These are phyloP conservation scores for Plectranthus barbatus DNA, from an alignment of 257 asterid genomes.

Conservation along the genomic window DNA sequence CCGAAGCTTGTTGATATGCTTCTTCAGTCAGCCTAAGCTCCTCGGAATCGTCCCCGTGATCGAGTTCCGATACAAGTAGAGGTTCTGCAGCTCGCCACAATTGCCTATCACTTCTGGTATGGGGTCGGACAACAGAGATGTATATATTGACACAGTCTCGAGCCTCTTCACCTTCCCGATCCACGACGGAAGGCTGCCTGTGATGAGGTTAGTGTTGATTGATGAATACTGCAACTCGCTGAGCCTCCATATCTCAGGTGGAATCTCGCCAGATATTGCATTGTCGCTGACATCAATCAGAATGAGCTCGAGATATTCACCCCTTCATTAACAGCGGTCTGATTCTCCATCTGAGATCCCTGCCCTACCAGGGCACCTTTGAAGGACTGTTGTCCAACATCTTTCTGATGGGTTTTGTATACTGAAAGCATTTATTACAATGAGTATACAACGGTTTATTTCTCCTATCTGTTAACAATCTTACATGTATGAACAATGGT, in stretches of 20 bases:
- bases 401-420: too few species aligned
- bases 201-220: constrained; percentile 48
- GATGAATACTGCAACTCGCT: constrained; percentile 41
- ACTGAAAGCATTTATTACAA: too few species aligned
- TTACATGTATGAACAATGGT: too few species aligned
- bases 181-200: constrained; percentile 59
- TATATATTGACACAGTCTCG: constrained; percentile 71
- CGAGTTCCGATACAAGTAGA: constrained; percentile 75
- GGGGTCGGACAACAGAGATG: constrained; percentile 65
- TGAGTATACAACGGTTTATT: too few species aligned
- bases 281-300: constrained; percentile 64
- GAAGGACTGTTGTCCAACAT: too few species aligned
- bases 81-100: constrained; percentile 64
- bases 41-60: constrained; percentile 68
- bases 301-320: constrained; percentile 44
- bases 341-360: too few species aligned
- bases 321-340: too few species aligned
- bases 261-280: constrained; percentile 64
- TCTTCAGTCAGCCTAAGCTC: constrained; percentile 46
- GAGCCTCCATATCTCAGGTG: constrained; percentile 53
- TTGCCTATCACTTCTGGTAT: constrained; percentile 84
- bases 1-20: constrained; percentile 62
- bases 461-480: too few species aligned
- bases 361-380: too few species aligned
- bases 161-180: constrained; percentile 66